Percentiles rank a stretch among this genome's conserved stretches.
phyloP scores from a whole-genome alignment of 441 rosid species.

The Eutrema salsugineum region DNA sequence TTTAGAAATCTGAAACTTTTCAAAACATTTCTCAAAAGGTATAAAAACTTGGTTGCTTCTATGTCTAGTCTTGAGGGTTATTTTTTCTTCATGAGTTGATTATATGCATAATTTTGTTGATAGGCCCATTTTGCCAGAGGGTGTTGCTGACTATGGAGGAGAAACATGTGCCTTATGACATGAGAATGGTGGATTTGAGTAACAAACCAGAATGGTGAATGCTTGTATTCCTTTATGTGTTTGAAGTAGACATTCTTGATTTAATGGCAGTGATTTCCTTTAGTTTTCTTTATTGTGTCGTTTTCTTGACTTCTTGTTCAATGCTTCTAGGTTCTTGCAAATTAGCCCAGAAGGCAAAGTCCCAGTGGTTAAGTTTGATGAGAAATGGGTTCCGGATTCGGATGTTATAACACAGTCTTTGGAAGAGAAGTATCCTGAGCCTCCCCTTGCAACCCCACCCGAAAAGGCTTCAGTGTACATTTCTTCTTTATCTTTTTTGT shows the following conservation, averaged over 20 bases:
- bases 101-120: constrained; percentile 12
- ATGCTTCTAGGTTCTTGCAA: constrained; percentile 65
- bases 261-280: background rate
- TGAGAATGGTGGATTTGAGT: constrained; percentile 77
- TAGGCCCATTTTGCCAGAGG: constrained; percentile 93
- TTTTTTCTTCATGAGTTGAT: background rate
- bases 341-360: constrained; percentile 93
- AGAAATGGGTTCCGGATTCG: constrained; percentile 92
- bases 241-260: background rate
- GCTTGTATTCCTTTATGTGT: background rate
- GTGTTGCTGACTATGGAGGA: constrained; percentile 87
- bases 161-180: constrained; percentile 79
- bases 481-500: background rate
- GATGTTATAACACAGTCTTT: constrained; percentile 79
- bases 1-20: background rate
- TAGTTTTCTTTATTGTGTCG: background rate
- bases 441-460: constrained; percentile 68
- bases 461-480: constrained; percentile 83
- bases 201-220: constrained; percentile 92
- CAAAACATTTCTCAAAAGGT: background rate
- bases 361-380: constrained; percentile 77
- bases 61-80: background rate
- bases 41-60: background rate
- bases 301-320: background rate
- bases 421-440: constrained; percentile 88